Evolutionary conservation across 345 rosid genomes (phyloP).

Genomic region (Acer yangbiense): DNA sequence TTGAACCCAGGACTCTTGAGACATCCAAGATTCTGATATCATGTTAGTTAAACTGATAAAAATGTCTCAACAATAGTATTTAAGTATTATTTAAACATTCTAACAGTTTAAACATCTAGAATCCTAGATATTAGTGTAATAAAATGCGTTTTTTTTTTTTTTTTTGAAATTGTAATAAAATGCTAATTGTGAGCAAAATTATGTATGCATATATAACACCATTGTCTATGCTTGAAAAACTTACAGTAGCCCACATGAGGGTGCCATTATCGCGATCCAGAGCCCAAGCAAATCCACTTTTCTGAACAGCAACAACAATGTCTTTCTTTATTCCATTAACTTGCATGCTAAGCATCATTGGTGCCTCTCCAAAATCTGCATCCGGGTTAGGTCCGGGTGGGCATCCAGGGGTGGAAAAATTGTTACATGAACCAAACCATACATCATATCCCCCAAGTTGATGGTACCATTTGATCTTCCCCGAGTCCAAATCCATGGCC

Average conservation of each 20-base stretch:
- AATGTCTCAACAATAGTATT: too few relatives aligned
- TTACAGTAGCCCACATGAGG: conserved; percentile 47
- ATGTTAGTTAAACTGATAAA: too few relatives aligned
- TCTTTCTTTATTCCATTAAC: conserved; percentile 21
- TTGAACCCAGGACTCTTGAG: too few relatives aligned
- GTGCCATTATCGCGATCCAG: conserved; percentile 41
- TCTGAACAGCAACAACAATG: conserved; percentile 41
- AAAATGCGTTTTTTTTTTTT: too few relatives aligned
- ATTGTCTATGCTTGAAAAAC: neutral
- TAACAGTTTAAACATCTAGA: neutral
- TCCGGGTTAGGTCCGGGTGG: conserved; percentile 34
- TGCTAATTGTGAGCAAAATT: too few relatives aligned
- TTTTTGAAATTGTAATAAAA: too few relatives aligned
- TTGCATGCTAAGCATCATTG: conserved; percentile 28
- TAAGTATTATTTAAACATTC: too few relatives aligned
- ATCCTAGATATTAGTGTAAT: too few relatives aligned
- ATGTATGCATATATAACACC: too few relatives aligned
- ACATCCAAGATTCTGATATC: too few relatives aligned
- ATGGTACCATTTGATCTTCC: conserved; percentile 30
- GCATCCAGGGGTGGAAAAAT: conserved; percentile 24
- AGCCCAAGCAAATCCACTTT: conserved; percentile 56
- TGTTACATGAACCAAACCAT: conserved; percentile 31
- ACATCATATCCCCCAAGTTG: conserved; percentile 41
- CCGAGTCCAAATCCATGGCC: conserved; percentile 32
- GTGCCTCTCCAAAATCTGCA: conserved; percentile 44